A percentile compares a stretch with the other conserved stretches of the same genome.
phyloP scores from a whole-genome alignment of 2,329 filamentous ascomycete species.

The Monosporascus sp. region DNA sequence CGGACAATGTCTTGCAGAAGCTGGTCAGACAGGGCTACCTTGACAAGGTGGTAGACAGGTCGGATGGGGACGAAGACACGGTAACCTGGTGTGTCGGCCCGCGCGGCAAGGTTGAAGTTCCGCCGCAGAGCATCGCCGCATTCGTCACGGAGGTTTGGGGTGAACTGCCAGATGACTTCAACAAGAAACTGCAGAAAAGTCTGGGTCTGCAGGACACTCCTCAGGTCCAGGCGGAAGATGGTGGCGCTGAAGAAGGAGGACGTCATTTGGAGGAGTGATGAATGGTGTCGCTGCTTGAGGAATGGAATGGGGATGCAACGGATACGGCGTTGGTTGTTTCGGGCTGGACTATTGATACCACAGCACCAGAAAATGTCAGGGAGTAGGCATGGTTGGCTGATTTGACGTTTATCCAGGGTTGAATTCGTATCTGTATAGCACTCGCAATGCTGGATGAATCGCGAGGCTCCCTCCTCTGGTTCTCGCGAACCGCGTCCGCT shows the following conservation, averaged over 20 bases:
- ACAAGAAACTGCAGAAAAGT: constrained; percentile 57
- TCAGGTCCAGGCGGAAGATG: constrained; percentile 12
- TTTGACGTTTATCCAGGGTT: neutral
- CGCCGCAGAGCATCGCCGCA: constrained; percentile 67
- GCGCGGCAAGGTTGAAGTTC: constrained; percentile 80
- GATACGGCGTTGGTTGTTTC: neutral
- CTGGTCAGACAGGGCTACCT: constrained; percentile 84
- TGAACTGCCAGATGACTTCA: constrained; percentile 46
- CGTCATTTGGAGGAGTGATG: constrained; percentile 2
- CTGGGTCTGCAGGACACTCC: constrained; percentile 44
- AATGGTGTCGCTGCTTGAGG: neutral
- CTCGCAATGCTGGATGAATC: neutral
- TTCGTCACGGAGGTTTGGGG: constrained; percentile 62
- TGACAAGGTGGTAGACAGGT: constrained; percentile 64
- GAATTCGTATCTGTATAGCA: neutral
- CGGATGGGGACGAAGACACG: constrained; percentile 63
- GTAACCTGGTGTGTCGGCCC: constrained; percentile 82
- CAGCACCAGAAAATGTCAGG: neutral
- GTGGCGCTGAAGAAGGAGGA: constrained; percentile 12
- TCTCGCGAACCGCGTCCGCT: neutral
- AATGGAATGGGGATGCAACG: neutral
- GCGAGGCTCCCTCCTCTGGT: neutral
- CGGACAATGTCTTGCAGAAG: constrained; percentile 66
- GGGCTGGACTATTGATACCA: neutral
- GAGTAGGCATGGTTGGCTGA: neutral